Evolutionary conservation across 2,329 filamentous ascomycete species (phyloP), one percentile per base, ranked within the genome.

Genomic region (Diplocarpon mali): DNA sequence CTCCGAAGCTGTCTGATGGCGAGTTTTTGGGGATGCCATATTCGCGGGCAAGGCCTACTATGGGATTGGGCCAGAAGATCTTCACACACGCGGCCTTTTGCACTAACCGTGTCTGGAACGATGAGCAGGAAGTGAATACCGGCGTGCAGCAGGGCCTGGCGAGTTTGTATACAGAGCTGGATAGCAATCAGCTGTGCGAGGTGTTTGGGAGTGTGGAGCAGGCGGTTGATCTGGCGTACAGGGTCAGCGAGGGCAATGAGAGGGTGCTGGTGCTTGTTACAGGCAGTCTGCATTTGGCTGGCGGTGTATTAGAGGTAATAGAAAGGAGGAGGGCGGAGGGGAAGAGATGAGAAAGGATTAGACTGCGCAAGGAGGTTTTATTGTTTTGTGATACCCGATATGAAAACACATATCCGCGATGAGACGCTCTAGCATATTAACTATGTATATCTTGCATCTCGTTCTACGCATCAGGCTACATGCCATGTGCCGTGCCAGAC

Each of bases 271-370:
- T 81, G 0, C 66, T 95, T 44, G 80, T 86, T 9, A 94, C 88
- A 12, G 88, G 88, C 2, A 93, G 86, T 61, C 66, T 94, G 58
- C 83, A 94, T 68, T 70, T 95, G 32, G 86, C 89, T 1, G 87
- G 88, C 7, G 85, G 83, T 10, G 69, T 88, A 37, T 67, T 94
- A 42, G 80, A 84, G 61, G 78, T 84, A 1, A 63, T 93, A 47
- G 53, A 54, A 29, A 31, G 31, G 35, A 43, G 15, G 35, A 27
- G 14, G 15, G 27, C 15, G 11, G 15, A 36, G 15, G 29, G 14
- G 2, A 17, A 30, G 14, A 8, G 10, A 20, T n/a, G 11, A 14
- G 7, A 42, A 7, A 2, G 16, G 40, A 9, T 7, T n/a, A 16
- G n/a, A 13, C n/a, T 1, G 15, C 20, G 20, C 7, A 24, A 24